Conservation (phyloP, 805 yeast genomes). For the Candida yuanshanica region DNA sequence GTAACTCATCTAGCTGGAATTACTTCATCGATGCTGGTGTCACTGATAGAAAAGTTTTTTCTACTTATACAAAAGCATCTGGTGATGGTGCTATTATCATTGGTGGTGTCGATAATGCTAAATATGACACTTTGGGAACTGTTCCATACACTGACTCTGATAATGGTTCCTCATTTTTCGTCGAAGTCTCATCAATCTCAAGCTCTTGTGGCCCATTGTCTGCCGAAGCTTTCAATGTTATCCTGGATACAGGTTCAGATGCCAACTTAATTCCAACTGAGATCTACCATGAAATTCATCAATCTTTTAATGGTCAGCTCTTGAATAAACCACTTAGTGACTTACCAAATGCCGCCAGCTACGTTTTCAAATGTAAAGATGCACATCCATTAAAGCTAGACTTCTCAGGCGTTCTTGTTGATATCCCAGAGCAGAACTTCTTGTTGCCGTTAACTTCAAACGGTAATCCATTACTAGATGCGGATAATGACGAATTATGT, state of each 20-base stretch:
- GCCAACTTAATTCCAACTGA: slow-evolving; percentile 6
- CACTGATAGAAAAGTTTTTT: slow-evolving; percentile 11
- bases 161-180: neutral
- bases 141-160: slow-evolving; percentile 3
- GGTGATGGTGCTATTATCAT: slow-evolving; percentile 14
- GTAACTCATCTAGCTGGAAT: neutral
- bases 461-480: slow-evolving; percentile 5
- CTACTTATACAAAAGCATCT: slow-evolving; percentile 3
- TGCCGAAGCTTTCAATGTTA: neutral
- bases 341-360: slow-evolving; percentile 24
- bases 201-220: slow-evolving; percentile 11
- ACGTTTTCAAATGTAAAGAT: slow-evolving; percentile 23
- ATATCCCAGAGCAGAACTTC: slow-evolving; percentile 7
- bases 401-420: slow-evolving; percentile 14
- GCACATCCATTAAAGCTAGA: slow-evolving; percentile 11
- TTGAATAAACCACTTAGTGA: slow-evolving; percentile 23
- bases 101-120: slow-evolving; percentile 19
- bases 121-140: slow-evolving; percentile 12
- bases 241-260: slow-evolving; percentile 18
- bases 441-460: slow-evolving; percentile 8
- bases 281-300: slow-evolving; percentile 11
- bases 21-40: slow-evolving; percentile 2
- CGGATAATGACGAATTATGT: slow-evolving; percentile 15
- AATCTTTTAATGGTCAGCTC: slow-evolving; percentile 12
- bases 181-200: slow-evolving; percentile 10